Base-by-base conservation (phyloP, 1,284 basidiomycete genomes). In the Leccinum griseonigrum region DNA sequence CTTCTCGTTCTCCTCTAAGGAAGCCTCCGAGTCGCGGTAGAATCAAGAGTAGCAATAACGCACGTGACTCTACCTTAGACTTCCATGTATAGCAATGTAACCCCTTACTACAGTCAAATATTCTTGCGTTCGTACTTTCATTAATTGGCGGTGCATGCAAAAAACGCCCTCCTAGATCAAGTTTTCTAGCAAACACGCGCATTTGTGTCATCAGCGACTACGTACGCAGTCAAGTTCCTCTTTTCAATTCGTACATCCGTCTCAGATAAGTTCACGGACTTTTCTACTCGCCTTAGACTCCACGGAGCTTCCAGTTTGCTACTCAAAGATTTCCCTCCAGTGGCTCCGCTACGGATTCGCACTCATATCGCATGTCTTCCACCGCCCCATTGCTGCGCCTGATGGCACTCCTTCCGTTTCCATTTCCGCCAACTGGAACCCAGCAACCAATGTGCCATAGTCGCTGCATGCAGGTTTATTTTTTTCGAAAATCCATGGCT, bases 361-460 rank as follows among this genome's bases (percentile, higher is more conserved):
- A 43, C 43, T 38, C 54, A 43, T 59, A 31, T 63, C 46, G 6
- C 43, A 46, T 56, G 40, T 28, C 52, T 54, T 55, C 56, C 50
- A 51, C 55, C 48, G 58, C 55, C 31, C 22, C 28, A 32, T 52
- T 29, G n/a, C 62, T 69, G 68, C 67, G 66, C 51, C 22, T 70
- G 60, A 62, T 70, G 68, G 57, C 29, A 57, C 52, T 46, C 54
- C 56, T 50, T 50, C 22, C 56, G 72, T 71, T 66, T 70, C 31
- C 60, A 74, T 71, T 66, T 71, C 69, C 72, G 72, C 54, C 48
- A 29, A 2, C 58, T 60, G 46, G 51, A 59, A 29, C 29, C 26
- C 51, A 60, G 31, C 54, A 22, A 53, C 52, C 53, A 58, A 57
- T 53, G 54, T 55, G 61, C 43, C 54, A 40, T 60, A n/a, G 54